These are phyloP conservation scores for Aspergillus brunneoviolaceus DNA, from an alignment of 2,329 filamentous ascomycete genomes.

Conservation along the genomic window DNA sequence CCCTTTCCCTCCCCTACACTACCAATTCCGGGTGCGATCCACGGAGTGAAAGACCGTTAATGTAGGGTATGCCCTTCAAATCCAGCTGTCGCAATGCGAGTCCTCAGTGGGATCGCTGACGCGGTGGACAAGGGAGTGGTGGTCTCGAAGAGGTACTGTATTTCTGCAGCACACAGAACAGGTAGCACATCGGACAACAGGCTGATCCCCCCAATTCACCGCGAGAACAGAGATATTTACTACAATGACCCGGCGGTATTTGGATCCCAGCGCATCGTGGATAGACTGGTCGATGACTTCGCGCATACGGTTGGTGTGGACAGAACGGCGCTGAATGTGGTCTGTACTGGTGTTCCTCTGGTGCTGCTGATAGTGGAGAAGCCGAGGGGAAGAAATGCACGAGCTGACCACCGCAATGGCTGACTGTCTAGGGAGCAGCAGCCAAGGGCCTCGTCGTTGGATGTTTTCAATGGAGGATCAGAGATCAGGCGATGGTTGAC, in stretches of 20 bases:
- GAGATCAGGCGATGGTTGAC: conserved; percentile 32
- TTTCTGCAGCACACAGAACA: no score
- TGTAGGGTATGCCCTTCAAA: not conserved
- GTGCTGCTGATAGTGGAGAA: no score
- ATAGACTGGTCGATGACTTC: conserved; percentile 61
- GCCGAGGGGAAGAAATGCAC: not conserved
- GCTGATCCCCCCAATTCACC: not conserved
- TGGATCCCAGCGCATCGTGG: conserved; percentile 56
- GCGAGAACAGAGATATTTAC: conserved; percentile 56
- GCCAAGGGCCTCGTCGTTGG: conserved; percentile 47
- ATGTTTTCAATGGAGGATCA: conserved; percentile 28
- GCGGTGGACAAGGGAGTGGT: conserved; percentile 49
- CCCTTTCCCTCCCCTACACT: not conserved
- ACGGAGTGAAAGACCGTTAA: conserved; percentile 5
- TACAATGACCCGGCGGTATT: conserved; percentile 63
- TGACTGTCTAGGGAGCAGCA: conserved; percentile 37
- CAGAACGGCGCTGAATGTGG: conserved; percentile 57
- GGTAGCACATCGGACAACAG: not conserved
- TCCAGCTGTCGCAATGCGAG: conserved; percentile 54
- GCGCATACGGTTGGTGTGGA: conserved; percentile 59
- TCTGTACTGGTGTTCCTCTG: conserved; percentile 30
- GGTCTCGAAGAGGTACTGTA: conserved; percentile 57
- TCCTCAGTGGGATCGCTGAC: conserved; percentile 56
- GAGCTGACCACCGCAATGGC: not conserved
- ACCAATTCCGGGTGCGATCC: not conserved